A percentile compares a stretch with the other conserved stretches of the same genome.
Conservation (phyloP, 495 filamentous ascomycete species). For the Aspergillus steynii region DNA sequence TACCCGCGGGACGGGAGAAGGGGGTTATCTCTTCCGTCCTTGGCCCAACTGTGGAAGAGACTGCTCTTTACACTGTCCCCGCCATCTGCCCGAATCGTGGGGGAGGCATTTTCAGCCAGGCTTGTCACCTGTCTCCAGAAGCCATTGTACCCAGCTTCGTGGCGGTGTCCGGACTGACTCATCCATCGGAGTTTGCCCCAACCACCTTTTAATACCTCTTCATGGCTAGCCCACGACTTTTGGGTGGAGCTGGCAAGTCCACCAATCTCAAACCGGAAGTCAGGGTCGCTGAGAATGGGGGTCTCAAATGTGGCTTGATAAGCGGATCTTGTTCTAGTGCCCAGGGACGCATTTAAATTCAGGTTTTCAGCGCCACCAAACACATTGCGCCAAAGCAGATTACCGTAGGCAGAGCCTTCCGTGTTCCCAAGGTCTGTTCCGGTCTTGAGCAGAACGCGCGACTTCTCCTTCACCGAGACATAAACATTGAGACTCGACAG, state of each 20-base stretch:
- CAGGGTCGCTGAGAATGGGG: slow-evolving; percentile 78
- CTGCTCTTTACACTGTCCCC: slow-evolving; percentile 90
- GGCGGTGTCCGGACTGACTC: slow-evolving; percentile 57
- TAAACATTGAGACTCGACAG: slow-evolving; percentile 75
- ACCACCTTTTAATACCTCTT: slow-evolving; percentile 82
- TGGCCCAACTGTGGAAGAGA: slow-evolving; percentile 76
- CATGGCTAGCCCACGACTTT: slow-evolving; percentile 89
- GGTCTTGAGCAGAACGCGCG: slow-evolving; percentile 78
- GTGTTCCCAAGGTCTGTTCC: slow-evolving; percentile 90
- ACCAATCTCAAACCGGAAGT: slow-evolving; percentile 72
- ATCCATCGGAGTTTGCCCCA: slow-evolving; percentile 74
- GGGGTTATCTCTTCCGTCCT: slow-evolving; percentile 76
- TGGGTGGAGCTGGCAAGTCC: slow-evolving; percentile 76
- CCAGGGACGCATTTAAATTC: slow-evolving; percentile 77
- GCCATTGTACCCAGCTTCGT: slow-evolving; percentile 76
- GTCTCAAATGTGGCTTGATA: slow-evolving; percentile 83
- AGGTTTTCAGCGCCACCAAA: slow-evolving; percentile 94
- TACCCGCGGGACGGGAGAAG: slow-evolving; percentile 81
- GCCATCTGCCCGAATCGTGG: slow-evolving; percentile 77
- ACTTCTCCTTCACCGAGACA: slow-evolving; percentile 74
- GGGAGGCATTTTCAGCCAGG: slow-evolving; percentile 70
- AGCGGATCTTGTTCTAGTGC: slow-evolving; percentile 84
- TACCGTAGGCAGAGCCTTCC: slow-evolving; percentile 88
- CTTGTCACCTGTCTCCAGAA: slow-evolving; percentile 87
- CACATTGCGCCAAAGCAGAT: slow-evolving; percentile 81